These are phyloP conservation scores for Colletotrichum eremochloae DNA, from an alignment of 2,329 filamentous ascomycete species.

Conservation along the genomic window DNA sequence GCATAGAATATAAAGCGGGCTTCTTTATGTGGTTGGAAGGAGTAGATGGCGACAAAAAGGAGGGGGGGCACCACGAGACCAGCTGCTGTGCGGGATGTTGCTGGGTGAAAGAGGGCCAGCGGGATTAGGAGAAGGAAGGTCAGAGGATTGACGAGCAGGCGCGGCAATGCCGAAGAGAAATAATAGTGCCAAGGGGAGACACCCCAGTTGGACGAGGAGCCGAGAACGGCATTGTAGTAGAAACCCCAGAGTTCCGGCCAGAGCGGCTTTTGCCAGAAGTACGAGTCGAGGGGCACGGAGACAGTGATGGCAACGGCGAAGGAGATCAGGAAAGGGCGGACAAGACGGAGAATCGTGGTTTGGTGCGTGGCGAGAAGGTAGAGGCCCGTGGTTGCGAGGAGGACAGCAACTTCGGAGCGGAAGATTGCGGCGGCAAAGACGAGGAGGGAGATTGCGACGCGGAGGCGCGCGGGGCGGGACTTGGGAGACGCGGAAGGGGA, in stretches of 20 bases:
- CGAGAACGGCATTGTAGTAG: constrained; percentile 89
- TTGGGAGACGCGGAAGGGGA: constrained; percentile 47
- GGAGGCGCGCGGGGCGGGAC: constrained; percentile 60
- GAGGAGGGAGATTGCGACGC: constrained; percentile 78
- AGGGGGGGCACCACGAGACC: constrained; percentile 75
- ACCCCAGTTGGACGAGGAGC: constrained; percentile 89
- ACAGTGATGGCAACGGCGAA: constrained; percentile 74
- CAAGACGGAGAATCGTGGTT: constrained; percentile 67
- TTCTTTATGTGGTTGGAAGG: constrained; percentile 93
- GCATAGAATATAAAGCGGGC: constrained; percentile 94
- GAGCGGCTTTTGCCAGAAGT: constrained; percentile 89
- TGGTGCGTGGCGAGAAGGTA: constrained; percentile 72
- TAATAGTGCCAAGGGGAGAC: constrained; percentile 89
- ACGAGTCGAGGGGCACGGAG: constrained; percentile 86
- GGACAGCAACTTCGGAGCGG: constrained; percentile 87
- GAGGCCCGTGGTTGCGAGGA: constrained; percentile 77
- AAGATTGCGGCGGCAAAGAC: constrained; percentile 88
- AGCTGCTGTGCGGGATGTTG: constrained; percentile 57
- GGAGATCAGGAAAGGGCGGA: constrained; percentile 76
- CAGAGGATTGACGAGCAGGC: constrained; percentile 85
- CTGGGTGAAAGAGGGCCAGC: constrained; percentile 63
- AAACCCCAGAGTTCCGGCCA: constrained; percentile 95
- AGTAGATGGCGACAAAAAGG: constrained; percentile 84
- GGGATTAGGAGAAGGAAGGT: constrained; percentile 68
- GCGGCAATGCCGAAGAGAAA: constrained; percentile 83